A percentile compares a stretch with the other conserved stretches of the same genome.
Evolutionary conservation across 2,329 filamentous ascomycete species (phyloP).

Genomic region (Pestalotiopsis sp.): DNA sequence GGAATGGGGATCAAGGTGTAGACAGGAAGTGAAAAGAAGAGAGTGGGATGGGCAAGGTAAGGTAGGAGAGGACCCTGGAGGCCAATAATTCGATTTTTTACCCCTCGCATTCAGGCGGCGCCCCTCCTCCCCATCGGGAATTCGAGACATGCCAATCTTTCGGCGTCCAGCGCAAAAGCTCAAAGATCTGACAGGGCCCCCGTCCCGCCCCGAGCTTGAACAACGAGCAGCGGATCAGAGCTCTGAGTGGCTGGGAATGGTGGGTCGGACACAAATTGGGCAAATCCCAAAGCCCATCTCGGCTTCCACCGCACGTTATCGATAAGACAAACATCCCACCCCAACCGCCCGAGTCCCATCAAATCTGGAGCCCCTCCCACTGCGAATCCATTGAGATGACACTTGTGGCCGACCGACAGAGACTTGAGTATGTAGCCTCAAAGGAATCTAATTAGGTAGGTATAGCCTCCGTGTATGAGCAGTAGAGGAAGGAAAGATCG

Average conservation of each 20-base stretch:
- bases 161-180: background rate
- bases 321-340: background rate
- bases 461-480: background rate
- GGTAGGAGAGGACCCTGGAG: slow-evolving; percentile 29
- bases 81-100: slow-evolving; percentile 7
- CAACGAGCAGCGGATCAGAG: background rate
- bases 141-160: background rate
- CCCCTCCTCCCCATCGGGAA: background rate
- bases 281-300: background rate
- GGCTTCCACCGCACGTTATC: background rate
- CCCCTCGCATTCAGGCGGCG: slow-evolving; percentile 9
- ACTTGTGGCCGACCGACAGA: background rate
- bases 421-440: background rate
- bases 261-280: background rate
- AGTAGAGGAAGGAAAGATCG: background rate
- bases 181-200: background rate
- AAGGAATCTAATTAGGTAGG: background rate
- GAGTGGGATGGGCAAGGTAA: slow-evolving; percentile 25
- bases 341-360: background rate
- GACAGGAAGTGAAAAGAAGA: slow-evolving; percentile 20
- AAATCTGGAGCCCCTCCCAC: background rate
- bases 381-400: background rate
- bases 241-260: slow-evolving; percentile 8
- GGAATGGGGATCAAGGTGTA: slow-evolving; percentile 24
- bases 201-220: background rate